A percentile compares a stretch with the other conserved stretches of the same genome.
Evolutionary conservation across 768 basidiomycete genomes (phyloP).

Genomic region (Russula foetens): DNA sequence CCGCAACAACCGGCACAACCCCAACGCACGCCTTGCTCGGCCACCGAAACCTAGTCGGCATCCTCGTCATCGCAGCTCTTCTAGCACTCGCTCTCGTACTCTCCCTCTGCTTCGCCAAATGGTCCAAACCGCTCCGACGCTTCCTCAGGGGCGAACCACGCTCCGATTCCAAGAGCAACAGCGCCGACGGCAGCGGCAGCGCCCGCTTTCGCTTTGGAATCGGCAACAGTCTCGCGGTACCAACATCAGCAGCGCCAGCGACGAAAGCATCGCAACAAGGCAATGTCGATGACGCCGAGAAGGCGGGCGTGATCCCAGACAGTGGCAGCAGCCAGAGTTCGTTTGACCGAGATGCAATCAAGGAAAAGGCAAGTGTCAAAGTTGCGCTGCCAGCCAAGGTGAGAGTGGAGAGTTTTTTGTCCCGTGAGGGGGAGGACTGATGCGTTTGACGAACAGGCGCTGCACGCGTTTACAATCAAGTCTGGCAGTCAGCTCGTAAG

Average conservation of each 20-base stretch:
- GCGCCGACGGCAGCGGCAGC: no score
- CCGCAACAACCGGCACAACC: not conserved
- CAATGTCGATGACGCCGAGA: not conserved
- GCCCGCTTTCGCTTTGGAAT: not conserved
- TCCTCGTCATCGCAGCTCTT: slow-evolving; percentile 23
- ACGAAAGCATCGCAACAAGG: not conserved
- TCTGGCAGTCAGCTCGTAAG: slow-evolving; percentile 6
- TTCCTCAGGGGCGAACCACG: slow-evolving; percentile 5
- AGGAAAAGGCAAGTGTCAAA: not conserved
- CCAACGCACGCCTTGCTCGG: slow-evolving; percentile 5
- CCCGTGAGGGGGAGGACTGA: no score
- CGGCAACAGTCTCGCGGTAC: not conserved
- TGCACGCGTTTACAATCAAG: slow-evolving; percentile 7
- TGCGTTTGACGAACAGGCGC: not conserved
- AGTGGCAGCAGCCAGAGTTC: not conserved
- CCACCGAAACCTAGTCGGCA: slow-evolving; percentile 23
- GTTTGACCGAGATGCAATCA: not conserved
- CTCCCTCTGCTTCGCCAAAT: slow-evolving; percentile 24
- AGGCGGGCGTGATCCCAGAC: not conserved
- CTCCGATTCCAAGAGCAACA: not conserved
- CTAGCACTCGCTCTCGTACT: slow-evolving; percentile 17
- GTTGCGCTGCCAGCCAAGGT: slow-evolving; percentile 4
- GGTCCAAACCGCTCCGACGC: slow-evolving; percentile 20
- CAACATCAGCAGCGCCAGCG: not conserved
- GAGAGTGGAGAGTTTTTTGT: no score